Evolutionary conservation across 2,329 filamentous ascomycete species (phyloP).

Genomic region (Monosporascus sp.): DNA sequence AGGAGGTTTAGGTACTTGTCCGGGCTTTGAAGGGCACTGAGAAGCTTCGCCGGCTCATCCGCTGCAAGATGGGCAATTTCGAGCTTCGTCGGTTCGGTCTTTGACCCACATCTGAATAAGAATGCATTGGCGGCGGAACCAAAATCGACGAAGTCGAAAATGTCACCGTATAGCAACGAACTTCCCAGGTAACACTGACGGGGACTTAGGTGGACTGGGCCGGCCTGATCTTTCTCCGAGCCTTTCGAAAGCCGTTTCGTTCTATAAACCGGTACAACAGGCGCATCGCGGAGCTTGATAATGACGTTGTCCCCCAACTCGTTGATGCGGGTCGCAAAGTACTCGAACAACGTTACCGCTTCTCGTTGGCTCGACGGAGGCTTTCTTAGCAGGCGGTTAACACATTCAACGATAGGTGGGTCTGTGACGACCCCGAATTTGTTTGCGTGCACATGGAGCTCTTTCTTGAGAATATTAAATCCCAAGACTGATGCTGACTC

Average conservation of each 20-base stretch:
- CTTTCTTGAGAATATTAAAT: constrained; percentile 69
- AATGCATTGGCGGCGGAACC: constrained; percentile 83
- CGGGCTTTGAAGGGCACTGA: constrained; percentile 70
- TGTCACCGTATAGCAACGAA: constrained; percentile 67
- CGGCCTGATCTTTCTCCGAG: constrained; percentile 34
- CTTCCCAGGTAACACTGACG: constrained; percentile 74
- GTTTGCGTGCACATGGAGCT: constrained; percentile 70
- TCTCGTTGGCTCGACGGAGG: constrained; percentile 64
- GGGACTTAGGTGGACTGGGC: constrained; percentile 58
- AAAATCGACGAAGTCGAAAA: constrained; percentile 97
- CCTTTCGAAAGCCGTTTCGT: constrained; percentile 21
- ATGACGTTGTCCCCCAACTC: constrained; percentile 64
- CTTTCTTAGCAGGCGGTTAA: constrained; percentile 63
- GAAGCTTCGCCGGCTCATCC: constrained; percentile 73
- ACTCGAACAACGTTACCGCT: constrained; percentile 71
- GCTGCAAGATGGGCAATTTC: constrained; percentile 85
- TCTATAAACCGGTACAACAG: constrained; percentile 64
- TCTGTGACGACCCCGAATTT: constrained; percentile 85
- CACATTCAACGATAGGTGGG: constrained; percentile 72
- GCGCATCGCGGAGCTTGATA: constrained; percentile 55
- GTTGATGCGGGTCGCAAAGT: constrained; percentile 71
- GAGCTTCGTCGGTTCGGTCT: constrained; percentile 79
- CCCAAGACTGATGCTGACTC: constrained; percentile 70
- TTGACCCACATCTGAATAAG: constrained; percentile 81
- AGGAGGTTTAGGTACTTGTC: constrained; percentile 86